Evolutionary conservation across 768 basidiomycete species (phyloP), one percentile per base, ranked within the genome.

Genomic region (Rhizopogon sp.): DNA sequence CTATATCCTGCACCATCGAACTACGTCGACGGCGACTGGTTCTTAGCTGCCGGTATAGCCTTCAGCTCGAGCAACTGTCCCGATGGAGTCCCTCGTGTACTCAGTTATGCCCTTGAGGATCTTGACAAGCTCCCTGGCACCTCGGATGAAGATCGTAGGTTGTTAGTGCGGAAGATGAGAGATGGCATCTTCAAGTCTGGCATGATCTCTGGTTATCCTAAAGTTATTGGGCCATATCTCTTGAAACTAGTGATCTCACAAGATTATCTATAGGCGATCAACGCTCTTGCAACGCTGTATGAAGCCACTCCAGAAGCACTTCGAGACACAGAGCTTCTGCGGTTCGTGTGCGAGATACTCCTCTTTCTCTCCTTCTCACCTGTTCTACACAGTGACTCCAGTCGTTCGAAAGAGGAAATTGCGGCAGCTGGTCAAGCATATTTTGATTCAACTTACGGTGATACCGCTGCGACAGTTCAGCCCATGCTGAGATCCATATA

Each of bases 151-250:
- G 74, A 82, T 54, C 71, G 66, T 41, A 62, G 72, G 22, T 43
- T 73, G 7, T 70, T 86, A 3, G 79, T 79, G 39, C 74, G 78
- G 52, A 83, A 77, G 59, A 65, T 86, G n/a, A 72, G 83, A 31
- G 86, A 88, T 56, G 79, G 78, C 0, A 57, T 87, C 5, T 79
- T 88, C 69, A 85, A 85, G 62, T 75, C 80, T 4, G 85, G 82
- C 3, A 61, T 84, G 58, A 72, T 79, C 17, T 72, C 73, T 52
- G 86, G 85, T 7, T 82, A 80, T 60, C 76, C 84, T 3, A 80
- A 77, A 70, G 86, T 85, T 60, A 57, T 4, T 17, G 14, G 20
- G 46, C 10, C n/a, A 9, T 47, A 44, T 20, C 14, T 41, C 6
- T 33, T 33, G 20, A 37, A 5, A 16, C 25, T 25, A 17, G 31